Evolutionary conservation across 1,139 yeast genomes (phyloP), one percentile per base, ranked within the genome.

Genomic region (Suhomyces panamericanus): DNA sequence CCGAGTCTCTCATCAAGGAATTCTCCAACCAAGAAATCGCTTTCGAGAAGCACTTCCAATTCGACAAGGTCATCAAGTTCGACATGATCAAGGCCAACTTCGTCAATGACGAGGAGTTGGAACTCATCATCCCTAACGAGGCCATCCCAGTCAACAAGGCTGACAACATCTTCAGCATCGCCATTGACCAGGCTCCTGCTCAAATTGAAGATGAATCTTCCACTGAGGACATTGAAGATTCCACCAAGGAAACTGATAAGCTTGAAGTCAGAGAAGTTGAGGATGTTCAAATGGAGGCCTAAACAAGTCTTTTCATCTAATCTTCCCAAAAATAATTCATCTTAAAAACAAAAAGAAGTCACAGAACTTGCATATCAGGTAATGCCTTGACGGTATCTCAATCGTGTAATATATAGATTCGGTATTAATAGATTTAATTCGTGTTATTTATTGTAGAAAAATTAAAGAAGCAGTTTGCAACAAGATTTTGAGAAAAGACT

Each of bases 41-140:
- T 46, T 74, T 74, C 49, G 78, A 73, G 56, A 74, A 74, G 59
- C 73, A 69, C 49, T 73, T 73, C 57, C 69, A 68, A 50, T 74
- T 74, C 54, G 77, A 70, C 48, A 72, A 73, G 58, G 46, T 64
- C 37, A 63, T 74, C 53, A 70, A 69, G 49, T 67, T 63, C 42
- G 65, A 69, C 39, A 63, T 69, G 54, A 72, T 74, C 52, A 63
- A 60, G 48, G 78, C 78, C 22, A 62, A 60, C 46, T 70, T 71
- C 51, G 51, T 67, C 46, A 63, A 62, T 33, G 67, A 68, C 33
- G 73, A 67, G 47, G 78, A 73, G 59, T 68, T 74, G 48, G 77
- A 72, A 59, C 62, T 74, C 50, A 65, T 66, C 43, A 69, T 74
- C 50, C 79, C 79, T 41, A 68, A 67, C 48, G 66, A 69, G 44